These are phyloP conservation scores for Ustilago sp. DNA, from an alignment of 1,284 basidiomycete genomes.

Conservation along the genomic window DNA sequence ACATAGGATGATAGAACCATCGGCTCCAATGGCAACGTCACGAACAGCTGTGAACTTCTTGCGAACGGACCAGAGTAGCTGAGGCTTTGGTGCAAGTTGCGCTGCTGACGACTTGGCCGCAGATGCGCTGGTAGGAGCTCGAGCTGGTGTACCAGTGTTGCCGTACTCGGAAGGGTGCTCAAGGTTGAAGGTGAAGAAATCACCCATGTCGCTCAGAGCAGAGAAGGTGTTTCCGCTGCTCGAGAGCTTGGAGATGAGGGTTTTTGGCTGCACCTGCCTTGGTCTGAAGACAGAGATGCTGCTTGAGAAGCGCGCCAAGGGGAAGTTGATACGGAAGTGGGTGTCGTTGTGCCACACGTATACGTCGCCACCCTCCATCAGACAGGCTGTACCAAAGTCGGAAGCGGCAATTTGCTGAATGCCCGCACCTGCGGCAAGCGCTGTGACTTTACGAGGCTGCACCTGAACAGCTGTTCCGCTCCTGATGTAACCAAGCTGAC, in stretches of 20 bases:
- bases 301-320: constrained; percentile 44
- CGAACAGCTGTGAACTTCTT: constrained; percentile 83
- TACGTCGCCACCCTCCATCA: constrained; percentile 81
- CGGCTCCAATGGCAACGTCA: constrained; percentile 89
- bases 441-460: constrained; percentile 82
- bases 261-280: constrained; percentile 61
- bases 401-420: constrained; percentile 69
- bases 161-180: constrained; percentile 66
- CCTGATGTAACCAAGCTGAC: constrained; percentile 81
- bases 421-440: constrained; percentile 65
- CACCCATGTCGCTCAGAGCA: constrained; percentile 86
- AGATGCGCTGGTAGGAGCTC: constrained; percentile 14
- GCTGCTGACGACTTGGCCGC: constrained; percentile 31
- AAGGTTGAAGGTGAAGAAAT: constrained; percentile 85
- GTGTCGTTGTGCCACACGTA: constrained; percentile 83
- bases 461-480: constrained; percentile 81
- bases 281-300: constrained; percentile 75
- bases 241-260: constrained; percentile 82
- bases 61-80: constrained; percentile 89
- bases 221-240: constrained; percentile 85
- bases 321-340: constrained; percentile 77
- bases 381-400: constrained; percentile 84
- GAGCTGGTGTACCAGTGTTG: constrained; percentile 17
- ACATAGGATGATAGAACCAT: constrained; percentile 90
- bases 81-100: constrained; percentile 74